Evolutionary conservation across 2,329 filamentous ascomycete species (phyloP), one percentile per base, ranked within the genome.

Genomic region (Monosporascus cannonballus): DNA sequence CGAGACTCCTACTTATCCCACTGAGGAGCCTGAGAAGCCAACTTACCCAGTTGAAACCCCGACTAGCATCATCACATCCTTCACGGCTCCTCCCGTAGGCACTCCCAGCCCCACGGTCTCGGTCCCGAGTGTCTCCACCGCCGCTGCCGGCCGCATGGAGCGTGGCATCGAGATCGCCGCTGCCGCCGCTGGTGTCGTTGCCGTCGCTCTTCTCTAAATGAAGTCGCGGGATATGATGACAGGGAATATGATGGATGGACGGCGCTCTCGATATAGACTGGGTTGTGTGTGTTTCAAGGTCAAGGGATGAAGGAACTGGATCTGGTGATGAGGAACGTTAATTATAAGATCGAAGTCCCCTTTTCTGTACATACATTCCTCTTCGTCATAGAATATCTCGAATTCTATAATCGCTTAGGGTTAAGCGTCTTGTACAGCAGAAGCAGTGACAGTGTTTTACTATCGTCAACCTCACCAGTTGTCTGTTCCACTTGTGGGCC

Each of bases 101-200:
- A 25, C 47, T 14, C 25, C 56, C 37, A 24, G 49, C 20, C 15
- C 52, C 22, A 42, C 52, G n/a, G 44, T 27, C 22, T 38, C 52
- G 22, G 44, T 34, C 25, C 45, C 53, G 1, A 51, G 52, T 11
- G 48, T 62, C 44, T 48, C 57, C 3, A 63, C 61, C 6, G 61
- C 59, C 1, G 61, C 58, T 4, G 61, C 58, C 3, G 58, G 52
- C 7, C 59, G 54, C 38, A 45, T 61, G 17, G 55, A 60, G 42
- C 47, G 56, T n/a, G 56, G 48, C 3, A 47, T 34, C 27, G 50
- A 52, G n/a, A 46, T 59, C 22, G 61, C 53, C 18, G 51, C 56
- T 11, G 57, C 49, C 5, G 58, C 51, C 20, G 58, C 51, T 15
- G 59, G 59, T 52, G 56, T 53, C 3, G 41, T 60, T 30, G 59